Evolutionary conservation across 106 monocot species (phyloP).

Genomic region (Cymbidium sinense): DNA sequence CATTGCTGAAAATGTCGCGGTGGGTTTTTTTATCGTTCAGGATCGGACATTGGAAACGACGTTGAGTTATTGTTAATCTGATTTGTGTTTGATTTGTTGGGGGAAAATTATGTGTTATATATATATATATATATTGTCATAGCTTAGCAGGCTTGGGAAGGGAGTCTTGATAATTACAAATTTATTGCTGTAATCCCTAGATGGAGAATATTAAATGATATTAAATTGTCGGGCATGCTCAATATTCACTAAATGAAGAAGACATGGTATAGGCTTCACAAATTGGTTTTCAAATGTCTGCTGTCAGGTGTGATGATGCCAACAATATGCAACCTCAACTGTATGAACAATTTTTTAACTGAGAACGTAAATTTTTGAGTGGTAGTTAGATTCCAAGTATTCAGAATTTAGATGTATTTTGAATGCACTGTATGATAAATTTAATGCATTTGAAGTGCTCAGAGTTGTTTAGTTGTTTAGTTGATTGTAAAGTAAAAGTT

Average conservation of each 20-base stretch:
- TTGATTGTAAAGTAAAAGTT: no score
- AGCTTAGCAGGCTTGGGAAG: background rate
- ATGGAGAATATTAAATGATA: background rate
- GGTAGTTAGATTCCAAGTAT: no score
- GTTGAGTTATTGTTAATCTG: background rate
- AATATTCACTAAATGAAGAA: background rate
- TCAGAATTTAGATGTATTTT: no score
- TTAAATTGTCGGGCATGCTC: background rate
- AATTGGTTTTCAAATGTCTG: background rate
- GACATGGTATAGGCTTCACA: background rate
- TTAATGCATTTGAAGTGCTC: no score
- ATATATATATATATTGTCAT: background rate
- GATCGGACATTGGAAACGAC: background rate
- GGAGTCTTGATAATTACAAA: background rate
- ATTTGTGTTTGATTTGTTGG: no score
- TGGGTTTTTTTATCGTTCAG: slow-evolving; percentile 1
- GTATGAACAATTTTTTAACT: background rate
- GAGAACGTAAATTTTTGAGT: background rate
- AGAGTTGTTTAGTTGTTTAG: no score
- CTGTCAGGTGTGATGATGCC: background rate
- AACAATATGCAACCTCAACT: background rate
- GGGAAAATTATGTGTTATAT: background rate
- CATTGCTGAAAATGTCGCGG: background rate
- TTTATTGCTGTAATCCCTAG: background rate
- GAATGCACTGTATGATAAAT: no score